phyloP scores from a whole-genome alignment of 148 eudicot genomes.

The Chenopodium berlandieri region DNA sequence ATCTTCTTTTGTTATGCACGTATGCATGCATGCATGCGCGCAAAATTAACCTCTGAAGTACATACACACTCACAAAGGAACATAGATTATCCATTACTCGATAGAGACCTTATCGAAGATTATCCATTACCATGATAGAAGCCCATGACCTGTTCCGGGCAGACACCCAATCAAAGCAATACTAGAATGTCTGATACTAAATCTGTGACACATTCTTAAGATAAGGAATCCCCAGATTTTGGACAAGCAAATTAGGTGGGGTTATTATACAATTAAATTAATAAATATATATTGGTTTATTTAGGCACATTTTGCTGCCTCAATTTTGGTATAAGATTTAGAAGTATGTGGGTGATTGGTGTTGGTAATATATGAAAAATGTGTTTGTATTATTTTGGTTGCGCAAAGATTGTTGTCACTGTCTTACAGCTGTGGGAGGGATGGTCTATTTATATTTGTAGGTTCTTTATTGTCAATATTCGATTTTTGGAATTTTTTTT shows the following conservation, averaged over 20 bases:
- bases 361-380: background rate
- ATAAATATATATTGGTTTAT: conserved; percentile 11
- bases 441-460: conserved; percentile 21
- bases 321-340: conserved; percentile 20
- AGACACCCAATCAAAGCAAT: background rate
- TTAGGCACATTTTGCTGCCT: conserved; percentile 21
- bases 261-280: background rate
- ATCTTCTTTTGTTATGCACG: background rate
- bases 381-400: conserved; percentile 16
- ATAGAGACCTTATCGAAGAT: background rate
- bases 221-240: conserved; percentile 17
- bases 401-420: conserved; percentile 18
- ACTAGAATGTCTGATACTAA: background rate
- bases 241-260: conserved; percentile 21
- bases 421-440: conserved; percentile 16
- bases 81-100: background rate
- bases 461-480: conserved; percentile 13
- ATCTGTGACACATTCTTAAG: conserved; percentile 1
- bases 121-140: background rate
- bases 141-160: background rate
- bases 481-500: conserved; percentile 1
- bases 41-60: background rate
- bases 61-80: background rate
- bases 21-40: background rate
- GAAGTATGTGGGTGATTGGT: conserved; percentile 5